Evolutionary conservation across 805 yeast genomes (phyloP), one percentile per base, ranked within the genome.

Genomic region (Blastobotrys robertii): DNA sequence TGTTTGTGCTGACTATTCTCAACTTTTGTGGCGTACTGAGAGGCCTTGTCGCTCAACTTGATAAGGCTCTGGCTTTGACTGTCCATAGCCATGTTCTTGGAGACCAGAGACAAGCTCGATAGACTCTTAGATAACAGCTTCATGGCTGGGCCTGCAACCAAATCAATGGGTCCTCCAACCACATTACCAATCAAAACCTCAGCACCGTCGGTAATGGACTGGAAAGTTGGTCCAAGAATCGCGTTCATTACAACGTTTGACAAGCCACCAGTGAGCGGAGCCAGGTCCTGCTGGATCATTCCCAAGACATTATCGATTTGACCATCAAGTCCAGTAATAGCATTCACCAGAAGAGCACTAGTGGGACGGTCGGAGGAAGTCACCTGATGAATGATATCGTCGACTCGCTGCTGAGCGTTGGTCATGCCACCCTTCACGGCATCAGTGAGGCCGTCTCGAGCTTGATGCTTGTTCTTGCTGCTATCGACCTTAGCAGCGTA

Each of bases 111-210:
- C 25, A 19, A 19, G 6, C 25, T 19, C 25, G 25, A 19, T 6
- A 19, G 6, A 6, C 25, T 19, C 25, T 19, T 19, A 6, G 25
- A 19, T 6, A 19, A 6, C 25, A 19, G 25, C 25, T 19, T 19
- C 25, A 19, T 32, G 12, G 34, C 40, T 10, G 51, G 50, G 9
- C 37, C 40, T 14, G 43, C 22, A 30, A 40, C 37, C 16, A 30
- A 15, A 12, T 56, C 59, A 30, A 51, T 35, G 9, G 50, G 29
- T 35, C 50, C 59, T 4, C 48, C 45, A 15, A 38, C 46, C 15
- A 44, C 25, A 25, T 44, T 57, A 30, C 56, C 50, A 30, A 56
- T 38, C 11, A 56, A 36, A n/a, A 54, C 60, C 41, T 57, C 59
- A 25, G 42, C 39, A 13, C 49, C 47, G 16, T 46, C 41, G 16